Percentiles rank a stretch among this genome's conserved stretches.
These are phyloP conservation scores for Metschnikowia santaceciliae DNA, from an alignment of 805 yeast species.

Conservation along the genomic window DNA sequence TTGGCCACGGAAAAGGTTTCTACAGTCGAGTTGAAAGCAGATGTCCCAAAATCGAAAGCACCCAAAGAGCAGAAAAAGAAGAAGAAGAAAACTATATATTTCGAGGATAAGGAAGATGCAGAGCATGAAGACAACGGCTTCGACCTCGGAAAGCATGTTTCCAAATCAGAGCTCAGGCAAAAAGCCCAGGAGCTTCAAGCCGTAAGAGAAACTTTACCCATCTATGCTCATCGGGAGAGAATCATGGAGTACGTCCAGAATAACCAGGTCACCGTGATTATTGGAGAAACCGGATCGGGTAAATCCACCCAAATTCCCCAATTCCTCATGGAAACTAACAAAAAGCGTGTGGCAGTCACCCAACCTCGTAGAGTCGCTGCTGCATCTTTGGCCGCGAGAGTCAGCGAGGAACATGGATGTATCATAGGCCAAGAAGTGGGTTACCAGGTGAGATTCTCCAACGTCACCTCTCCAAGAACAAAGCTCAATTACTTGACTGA, in stretches of 20 bases:
- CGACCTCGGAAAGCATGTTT: slow-evolving; percentile 5
- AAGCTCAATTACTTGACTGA: slow-evolving; percentile 85
- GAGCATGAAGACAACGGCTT: slow-evolving; percentile 26
- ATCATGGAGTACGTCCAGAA: slow-evolving; percentile 51
- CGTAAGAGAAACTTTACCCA: slow-evolving; percentile 63
- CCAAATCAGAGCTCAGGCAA: slow-evolving; percentile 29
- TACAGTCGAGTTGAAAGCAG: not conserved
- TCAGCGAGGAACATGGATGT: slow-evolving; percentile 82
- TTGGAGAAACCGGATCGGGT: slow-evolving; percentile 98
- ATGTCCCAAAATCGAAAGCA: not conserved
- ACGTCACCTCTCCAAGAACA: slow-evolving; percentile 55
- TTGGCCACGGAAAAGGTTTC: not conserved
- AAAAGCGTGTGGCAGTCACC: slow-evolving; percentile 76
- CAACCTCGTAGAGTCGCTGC: slow-evolving; percentile 99
- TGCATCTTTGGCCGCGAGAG: slow-evolving; percentile 87
- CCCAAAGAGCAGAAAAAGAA: not conserved
- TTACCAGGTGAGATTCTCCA: slow-evolving; percentile 88
- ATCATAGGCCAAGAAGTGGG: slow-evolving; percentile 80
- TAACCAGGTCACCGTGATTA: slow-evolving; percentile 70
- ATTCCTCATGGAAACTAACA: slow-evolving; percentile 56
- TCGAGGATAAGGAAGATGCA: slow-evolving; percentile 34
- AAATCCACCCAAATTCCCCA: slow-evolving; percentile 97
- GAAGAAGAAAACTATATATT: slow-evolving; percentile 26
- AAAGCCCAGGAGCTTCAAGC: slow-evolving; percentile 45
- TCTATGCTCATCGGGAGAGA: slow-evolving; percentile 64